phyloP scores from a whole-genome alignment of 2,329 filamentous ascomycete species.

The Calonectria honghensis region DNA sequence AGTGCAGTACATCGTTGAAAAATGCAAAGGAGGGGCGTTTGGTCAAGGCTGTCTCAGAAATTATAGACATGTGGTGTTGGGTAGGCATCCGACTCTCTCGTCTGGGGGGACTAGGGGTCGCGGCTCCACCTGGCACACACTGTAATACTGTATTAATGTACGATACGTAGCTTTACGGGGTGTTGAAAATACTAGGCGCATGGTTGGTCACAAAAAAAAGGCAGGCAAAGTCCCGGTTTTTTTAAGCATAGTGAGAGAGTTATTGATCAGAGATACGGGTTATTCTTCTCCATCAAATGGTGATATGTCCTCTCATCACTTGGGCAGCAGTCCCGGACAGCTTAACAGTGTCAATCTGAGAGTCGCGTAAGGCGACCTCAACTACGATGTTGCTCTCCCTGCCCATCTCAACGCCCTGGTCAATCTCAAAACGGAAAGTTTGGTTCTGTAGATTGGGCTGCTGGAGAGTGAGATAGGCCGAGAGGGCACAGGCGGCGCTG shows the following conservation, averaged over 20 bases:
- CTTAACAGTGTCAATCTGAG: constrained; percentile 56
- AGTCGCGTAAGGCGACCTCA: constrained; percentile 61
- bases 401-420: constrained; percentile 82
- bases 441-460: constrained; percentile 58
- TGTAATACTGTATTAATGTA: constrained; percentile 64
- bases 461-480: constrained; percentile 71
- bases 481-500: constrained; percentile 76
- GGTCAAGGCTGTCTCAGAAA: constrained; percentile 52
- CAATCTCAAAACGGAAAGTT: constrained; percentile 69
- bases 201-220: constrained; percentile 46
- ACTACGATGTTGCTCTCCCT: constrained; percentile 72
- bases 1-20: constrained; percentile 49
- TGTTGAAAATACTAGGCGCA: constrained; percentile 54
- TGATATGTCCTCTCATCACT: constrained; percentile 60
- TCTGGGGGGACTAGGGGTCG: constrained; percentile 52
- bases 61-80: constrained; percentile 54
- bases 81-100: constrained; percentile 46
- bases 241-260: constrained; percentile 15
- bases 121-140: constrained; percentile 45
- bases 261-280: constrained; percentile 27
- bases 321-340: constrained; percentile 60
- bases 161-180: constrained; percentile 57
- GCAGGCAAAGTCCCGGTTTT: constrained; percentile 8
- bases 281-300: constrained; percentile 46
- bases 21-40: constrained; percentile 48